A percentile compares a stretch with the other conserved stretches of the same genome.
Conservation (phyloP, 1,284 basidiomycete species). For the Cystobasidium pallidum region DNA sequence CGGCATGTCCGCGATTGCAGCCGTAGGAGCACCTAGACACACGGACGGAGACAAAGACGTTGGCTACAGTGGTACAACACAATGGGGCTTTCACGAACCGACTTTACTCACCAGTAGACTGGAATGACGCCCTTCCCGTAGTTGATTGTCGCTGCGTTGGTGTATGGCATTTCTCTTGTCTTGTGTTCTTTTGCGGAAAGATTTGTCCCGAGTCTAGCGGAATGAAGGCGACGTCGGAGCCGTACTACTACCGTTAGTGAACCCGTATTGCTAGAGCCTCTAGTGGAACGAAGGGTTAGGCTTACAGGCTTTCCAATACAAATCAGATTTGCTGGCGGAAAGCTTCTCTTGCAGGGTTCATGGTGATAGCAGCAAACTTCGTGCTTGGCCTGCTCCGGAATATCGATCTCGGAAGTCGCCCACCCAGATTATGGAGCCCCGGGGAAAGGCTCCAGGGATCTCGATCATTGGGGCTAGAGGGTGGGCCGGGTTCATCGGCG, state of each 20-base stretch:
- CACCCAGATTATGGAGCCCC: neutral
- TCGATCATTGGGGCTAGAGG: neutral
- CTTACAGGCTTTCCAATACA: too few relatives aligned
- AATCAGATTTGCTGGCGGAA: too few relatives aligned
- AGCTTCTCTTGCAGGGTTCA: neutral
- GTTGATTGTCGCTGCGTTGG: conserved; percentile 22
- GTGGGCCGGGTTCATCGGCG: neutral
- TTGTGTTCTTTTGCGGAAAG: neutral
- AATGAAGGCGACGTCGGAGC: too few relatives aligned
- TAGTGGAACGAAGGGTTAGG: too few relatives aligned
- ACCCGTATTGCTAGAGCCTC: too few relatives aligned
- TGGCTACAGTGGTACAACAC: too few relatives aligned
- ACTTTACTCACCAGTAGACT: conserved; percentile 31
- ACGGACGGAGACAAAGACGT: too few relatives aligned
- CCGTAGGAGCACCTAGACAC: conserved; percentile 43
- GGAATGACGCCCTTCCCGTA: conserved; percentile 18
- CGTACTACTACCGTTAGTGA: too few relatives aligned
- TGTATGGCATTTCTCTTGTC: conserved; percentile 28
- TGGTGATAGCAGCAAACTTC: too few relatives aligned
- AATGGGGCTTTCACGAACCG: neutral
- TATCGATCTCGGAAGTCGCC: conserved; percentile 5
- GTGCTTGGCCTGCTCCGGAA: neutral
- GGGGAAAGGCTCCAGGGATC: neutral
- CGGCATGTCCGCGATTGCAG: conserved; percentile 32
- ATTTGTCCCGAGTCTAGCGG: neutral